phyloP scores from a whole-genome alignment of 768 basidiomycete genomes.

The Pholiota conissans region DNA sequence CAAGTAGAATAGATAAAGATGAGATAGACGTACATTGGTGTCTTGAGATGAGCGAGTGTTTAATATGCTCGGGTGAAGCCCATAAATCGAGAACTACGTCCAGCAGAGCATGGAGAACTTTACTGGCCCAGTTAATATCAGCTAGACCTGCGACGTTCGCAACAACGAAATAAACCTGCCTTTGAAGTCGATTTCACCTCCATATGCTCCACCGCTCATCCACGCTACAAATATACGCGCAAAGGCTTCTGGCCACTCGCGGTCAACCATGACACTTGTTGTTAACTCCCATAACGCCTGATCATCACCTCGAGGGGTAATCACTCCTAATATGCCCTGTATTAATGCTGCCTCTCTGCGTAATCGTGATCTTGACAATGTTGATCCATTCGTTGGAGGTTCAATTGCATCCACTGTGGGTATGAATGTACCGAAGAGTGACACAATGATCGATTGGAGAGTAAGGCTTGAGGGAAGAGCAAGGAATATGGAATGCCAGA shows the following conservation, averaged over 20 bases:
- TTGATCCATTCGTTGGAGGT: constrained; percentile 26
- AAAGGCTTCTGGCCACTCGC: constrained; percentile 59
- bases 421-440: constrained; percentile 53
- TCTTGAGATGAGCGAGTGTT: constrained; percentile 69
- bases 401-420: constrained; percentile 16
- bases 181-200: constrained; percentile 26
- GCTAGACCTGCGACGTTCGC: not conserved
- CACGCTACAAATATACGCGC: constrained; percentile 72
- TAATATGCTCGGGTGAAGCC: constrained; percentile 77
- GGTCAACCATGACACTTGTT: constrained; percentile 44
- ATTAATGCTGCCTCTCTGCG: constrained; percentile 56
- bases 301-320: constrained; percentile 32
- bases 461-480: constrained; percentile 50
- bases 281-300: constrained; percentile 53
- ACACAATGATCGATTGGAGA: constrained; percentile 58
- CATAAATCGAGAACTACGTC: constrained; percentile 59
- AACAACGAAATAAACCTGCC: constrained; percentile 20
- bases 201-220: constrained; percentile 46
- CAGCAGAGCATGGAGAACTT: constrained; percentile 51
- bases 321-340: constrained; percentile 49
- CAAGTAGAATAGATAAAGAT: not conserved
- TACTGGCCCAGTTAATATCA: constrained; percentile 7
- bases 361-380: constrained; percentile 30
- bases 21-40: constrained; percentile 67
- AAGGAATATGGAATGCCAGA: constrained; percentile 50